A percentile compares a stretch with the other conserved stretches of the same genome.
Evolutionary conservation across 2,329 filamentous ascomycete genomes (phyloP).

Genomic region (Penicillium freii): DNA sequence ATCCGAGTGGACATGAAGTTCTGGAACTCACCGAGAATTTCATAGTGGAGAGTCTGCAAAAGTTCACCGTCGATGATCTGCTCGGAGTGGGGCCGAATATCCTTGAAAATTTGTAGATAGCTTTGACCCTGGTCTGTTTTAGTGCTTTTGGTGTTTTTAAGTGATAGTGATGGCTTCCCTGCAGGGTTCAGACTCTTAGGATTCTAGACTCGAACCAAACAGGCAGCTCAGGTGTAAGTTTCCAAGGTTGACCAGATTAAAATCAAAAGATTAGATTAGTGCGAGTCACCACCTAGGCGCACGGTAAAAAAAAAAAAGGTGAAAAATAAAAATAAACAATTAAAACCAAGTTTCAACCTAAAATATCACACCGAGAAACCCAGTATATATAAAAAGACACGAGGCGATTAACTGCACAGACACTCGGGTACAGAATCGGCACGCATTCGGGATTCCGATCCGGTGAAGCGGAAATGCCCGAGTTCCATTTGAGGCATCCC

Average conservation of each 20-base stretch:
- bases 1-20: conserved; percentile 1
- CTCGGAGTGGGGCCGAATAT: conserved; percentile 1
- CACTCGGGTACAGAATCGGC: conserved; percentile 19
- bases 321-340: background rate
- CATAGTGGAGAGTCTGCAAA: conserved; percentile 2
- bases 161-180: background rate
- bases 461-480: conserved; percentile 24
- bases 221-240: background rate
- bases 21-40: conserved; percentile 6
- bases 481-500: conserved; percentile 17
- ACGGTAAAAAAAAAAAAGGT: background rate
- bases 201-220: background rate
- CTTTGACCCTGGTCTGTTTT: background rate
- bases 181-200: background rate
- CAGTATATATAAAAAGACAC: background rate
- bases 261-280: background rate
- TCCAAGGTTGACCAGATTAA: background rate
- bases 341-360: background rate
- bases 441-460: conserved; percentile 22
- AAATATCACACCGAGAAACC: conserved; percentile 4
- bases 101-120: background rate
- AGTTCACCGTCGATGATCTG: conserved; percentile 5
- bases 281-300: background rate
- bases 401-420: background rate
- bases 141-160: too few species aligned